These are phyloP conservation scores for Trichosporon faecale DNA, from an alignment of 1,284 basidiomycete genomes.

Conservation along the genomic window DNA sequence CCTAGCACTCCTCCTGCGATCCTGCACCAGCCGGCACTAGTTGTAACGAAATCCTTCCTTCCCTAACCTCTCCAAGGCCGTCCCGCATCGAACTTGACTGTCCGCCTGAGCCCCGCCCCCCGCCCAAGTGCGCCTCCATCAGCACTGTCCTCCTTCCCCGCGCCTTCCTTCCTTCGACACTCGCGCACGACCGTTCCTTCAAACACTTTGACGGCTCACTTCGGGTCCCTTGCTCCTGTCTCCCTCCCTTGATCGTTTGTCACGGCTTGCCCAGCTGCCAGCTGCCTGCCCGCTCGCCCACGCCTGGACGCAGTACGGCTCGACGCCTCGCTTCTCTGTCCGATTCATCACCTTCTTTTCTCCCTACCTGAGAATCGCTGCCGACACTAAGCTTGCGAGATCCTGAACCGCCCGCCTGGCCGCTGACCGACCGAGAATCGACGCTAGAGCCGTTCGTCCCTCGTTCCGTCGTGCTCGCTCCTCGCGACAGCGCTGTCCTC, in stretches of 20 bases:
- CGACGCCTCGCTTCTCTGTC: not conserved
- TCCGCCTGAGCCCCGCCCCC: not conserved
- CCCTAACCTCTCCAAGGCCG: not conserved
- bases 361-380: not conserved
- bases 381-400: not conserved
- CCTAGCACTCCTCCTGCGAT: too few species aligned
- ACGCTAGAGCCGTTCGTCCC: not conserved
- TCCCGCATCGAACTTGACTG: not conserved
- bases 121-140: not conserved
- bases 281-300: too few species aligned
- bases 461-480: not conserved
- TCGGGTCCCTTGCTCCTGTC: not conserved
- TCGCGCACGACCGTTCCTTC: not conserved
- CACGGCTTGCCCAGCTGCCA: not conserved
- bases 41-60: not conserved
- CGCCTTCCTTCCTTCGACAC: not conserved
- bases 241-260: not conserved
- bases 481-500: not conserved
- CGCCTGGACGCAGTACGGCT: too few species aligned
- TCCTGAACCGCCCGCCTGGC: not conserved
- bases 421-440: not conserved
- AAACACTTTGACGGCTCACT: not conserved
- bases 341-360: constrained; percentile 7
- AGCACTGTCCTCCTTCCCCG: not conserved
- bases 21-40: not conserved